Conservation (phyloP, 1,139 yeast genomes). For the Candida sanyaensis region DNA sequence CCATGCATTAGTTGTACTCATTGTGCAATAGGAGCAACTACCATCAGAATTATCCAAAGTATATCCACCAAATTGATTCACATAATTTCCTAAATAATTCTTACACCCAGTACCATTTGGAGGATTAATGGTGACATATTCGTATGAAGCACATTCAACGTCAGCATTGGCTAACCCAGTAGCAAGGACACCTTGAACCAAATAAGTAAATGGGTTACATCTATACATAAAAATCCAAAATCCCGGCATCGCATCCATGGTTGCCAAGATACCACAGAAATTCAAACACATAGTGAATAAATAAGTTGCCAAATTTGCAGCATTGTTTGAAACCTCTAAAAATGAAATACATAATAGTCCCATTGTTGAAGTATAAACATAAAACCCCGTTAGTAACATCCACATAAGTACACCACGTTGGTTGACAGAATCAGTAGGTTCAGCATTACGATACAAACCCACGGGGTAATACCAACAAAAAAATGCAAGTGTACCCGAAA, state of each 20-base stretch:
- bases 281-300: conserved; percentile 33
- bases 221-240: conserved; percentile 60
- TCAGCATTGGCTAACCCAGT: conserved; percentile 26
- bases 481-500: conserved; percentile 65
- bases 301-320: conserved; percentile 32
- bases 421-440: conserved; percentile 24
- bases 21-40: conserved; percentile 55
- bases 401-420: conserved; percentile 47
- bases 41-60: conserved; percentile 19
- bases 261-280: conserved; percentile 39
- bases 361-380: conserved; percentile 35
- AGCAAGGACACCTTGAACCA: conserved; percentile 35
- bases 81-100: conserved; percentile 30
- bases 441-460: conserved; percentile 64
- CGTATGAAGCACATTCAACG: conserved; percentile 28
- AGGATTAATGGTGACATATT: conserved; percentile 27
- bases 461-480: conserved; percentile 84
- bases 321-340: conserved; percentile 39
- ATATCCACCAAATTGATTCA: conserved; percentile 49
- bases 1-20: conserved; percentile 52
- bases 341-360: conserved; percentile 43
- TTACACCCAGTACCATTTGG: conserved; percentile 59
- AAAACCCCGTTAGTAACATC: conserved; percentile 43
- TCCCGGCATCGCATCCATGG: conserved; percentile 28
- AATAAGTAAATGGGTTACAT: conserved; percentile 68